Evolutionary conservation across 2,329 filamentous ascomycete species (phyloP), one percentile per base, ranked within the genome.

Genomic region (Fusarium equiseti): DNA sequence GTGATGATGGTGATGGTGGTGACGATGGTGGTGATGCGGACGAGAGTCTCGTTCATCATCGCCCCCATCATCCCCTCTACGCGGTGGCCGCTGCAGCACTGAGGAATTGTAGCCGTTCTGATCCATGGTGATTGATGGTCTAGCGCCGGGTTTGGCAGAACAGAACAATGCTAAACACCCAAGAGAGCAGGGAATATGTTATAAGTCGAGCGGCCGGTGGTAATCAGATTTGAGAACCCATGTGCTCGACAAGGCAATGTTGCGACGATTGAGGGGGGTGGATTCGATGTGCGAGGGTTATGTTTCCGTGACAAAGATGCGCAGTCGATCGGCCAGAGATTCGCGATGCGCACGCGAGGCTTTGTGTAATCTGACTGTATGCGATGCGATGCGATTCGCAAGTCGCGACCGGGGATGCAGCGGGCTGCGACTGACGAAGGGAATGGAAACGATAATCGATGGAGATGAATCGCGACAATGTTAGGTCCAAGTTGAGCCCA

Each of bases 71-170:
- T 82, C 78, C 75, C 79, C 80, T 76, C 78, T 68, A 50, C 63
- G 72, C 38, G 66, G 68, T 68, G 81, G 83, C 68, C 79, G 83
- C 74, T 84, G 84, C 78, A 86, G 79, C 75, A 86, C 83, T 51
- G 83, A 85, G 67, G 85, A 85, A 70, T 80, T 83, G 71, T 85
- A 87, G 74, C 81, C 81, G 71, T 80, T 75, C 62, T 74, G 80
- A 61, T 86, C 83, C 83, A 85, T 86, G 65, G 59, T 76, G 75
- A 56, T 61, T 75, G 76, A 57, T 61, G 44, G 48, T 56, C 52
- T 71, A 73, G 69, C 60, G 68, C 69, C 63, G 38, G 50, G 44
- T 59, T 45, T 61, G 43, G 35, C 50, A 53, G 32, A 53, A 42
- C 57, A 67, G 57, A 66, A 56, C 63, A 57, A 61, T 59, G 55